Percentiles rank a stretch among this genome's conserved stretches.
Conservation (phyloP, 208 protist species). For the Leishmania martiniquensis region DNA sequence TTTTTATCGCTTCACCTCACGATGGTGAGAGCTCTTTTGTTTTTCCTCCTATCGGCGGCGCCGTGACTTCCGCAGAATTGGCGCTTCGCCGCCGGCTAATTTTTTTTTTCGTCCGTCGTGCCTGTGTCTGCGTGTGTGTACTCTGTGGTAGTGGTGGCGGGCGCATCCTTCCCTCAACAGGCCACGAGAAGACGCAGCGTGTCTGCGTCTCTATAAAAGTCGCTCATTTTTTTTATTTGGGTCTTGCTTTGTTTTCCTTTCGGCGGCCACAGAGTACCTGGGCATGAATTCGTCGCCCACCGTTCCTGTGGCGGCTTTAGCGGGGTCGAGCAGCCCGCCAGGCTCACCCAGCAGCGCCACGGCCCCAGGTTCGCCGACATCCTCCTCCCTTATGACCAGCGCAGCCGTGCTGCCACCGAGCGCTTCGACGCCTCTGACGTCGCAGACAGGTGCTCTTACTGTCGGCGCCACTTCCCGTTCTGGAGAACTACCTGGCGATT, state of each 20-base stretch:
- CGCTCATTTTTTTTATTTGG: background rate
- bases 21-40: too few relatives aligned
- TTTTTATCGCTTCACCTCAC: too few relatives aligned
- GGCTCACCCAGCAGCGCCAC: conserved; percentile 26
- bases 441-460: conserved; percentile 21
- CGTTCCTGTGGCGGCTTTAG: background rate
- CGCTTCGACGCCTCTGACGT: background rate
- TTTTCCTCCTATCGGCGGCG: too few relatives aligned
- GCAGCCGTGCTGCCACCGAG: background rate
- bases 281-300: background rate
- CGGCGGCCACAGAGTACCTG: background rate
- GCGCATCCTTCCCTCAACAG: too few relatives aligned
- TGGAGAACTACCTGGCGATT: background rate
- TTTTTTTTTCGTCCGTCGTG: too few relatives aligned
- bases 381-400: background rate
- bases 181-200: too few relatives aligned
- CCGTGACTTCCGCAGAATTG: too few relatives aligned
- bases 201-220: too few relatives aligned
- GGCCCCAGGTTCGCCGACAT: conserved; percentile 17
- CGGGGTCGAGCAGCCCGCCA: conserved; percentile 12
- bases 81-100: too few relatives aligned
- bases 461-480: background rate
- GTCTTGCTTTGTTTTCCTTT: background rate
- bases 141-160: too few relatives aligned
- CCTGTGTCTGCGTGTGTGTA: too few relatives aligned